Evolutionary conservation across 495 filamentous ascomycete species (phyloP).

Genomic region (Clavariopsis aquatica): DNA sequence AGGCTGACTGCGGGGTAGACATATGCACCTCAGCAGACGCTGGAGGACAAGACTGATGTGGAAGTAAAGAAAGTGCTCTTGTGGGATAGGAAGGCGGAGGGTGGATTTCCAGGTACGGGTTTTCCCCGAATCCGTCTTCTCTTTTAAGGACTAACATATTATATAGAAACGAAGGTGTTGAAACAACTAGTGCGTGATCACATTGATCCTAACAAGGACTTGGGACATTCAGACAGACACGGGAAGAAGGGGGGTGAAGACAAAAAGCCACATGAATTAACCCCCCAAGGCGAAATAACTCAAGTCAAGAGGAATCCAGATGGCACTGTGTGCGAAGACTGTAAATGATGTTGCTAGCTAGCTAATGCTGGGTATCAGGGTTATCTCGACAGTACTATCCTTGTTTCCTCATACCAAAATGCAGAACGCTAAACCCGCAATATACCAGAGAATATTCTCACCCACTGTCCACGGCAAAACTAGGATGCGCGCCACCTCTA

Average conservation of each 20-base stretch:
- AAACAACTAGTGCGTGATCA: constrained; percentile 85
- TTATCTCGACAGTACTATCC: too few relatives aligned
- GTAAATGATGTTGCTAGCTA: constrained; percentile 12
- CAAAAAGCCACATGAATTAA: neutral
- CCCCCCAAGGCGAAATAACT: neutral
- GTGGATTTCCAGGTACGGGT: constrained; percentile 87
- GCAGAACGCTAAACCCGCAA: too few relatives aligned
- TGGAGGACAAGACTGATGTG: constrained; percentile 23
- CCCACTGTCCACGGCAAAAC: too few relatives aligned
- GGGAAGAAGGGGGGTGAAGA: constrained; percentile 30
- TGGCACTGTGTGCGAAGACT: constrained; percentile 33
- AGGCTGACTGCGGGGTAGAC: neutral
- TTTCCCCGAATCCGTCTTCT: too few relatives aligned
- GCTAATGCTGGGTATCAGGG: neutral
- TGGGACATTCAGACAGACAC: constrained; percentile 66
- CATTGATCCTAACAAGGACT: constrained; percentile 70
- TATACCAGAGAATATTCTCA: too few relatives aligned
- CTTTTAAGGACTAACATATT: constrained; percentile 16
- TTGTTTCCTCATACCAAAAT: too few relatives aligned
- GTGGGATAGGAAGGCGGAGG: constrained; percentile 87
- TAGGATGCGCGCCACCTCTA: too few relatives aligned
- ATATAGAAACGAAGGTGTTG: constrained; percentile 77
- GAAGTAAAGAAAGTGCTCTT: constrained; percentile 56
- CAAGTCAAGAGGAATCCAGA: constrained; percentile 28
- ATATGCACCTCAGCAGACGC: neutral